Evolutionary conservation across 2,329 filamentous ascomycete species (phyloP).

Genomic region (Tympanopsis confertula): DNA sequence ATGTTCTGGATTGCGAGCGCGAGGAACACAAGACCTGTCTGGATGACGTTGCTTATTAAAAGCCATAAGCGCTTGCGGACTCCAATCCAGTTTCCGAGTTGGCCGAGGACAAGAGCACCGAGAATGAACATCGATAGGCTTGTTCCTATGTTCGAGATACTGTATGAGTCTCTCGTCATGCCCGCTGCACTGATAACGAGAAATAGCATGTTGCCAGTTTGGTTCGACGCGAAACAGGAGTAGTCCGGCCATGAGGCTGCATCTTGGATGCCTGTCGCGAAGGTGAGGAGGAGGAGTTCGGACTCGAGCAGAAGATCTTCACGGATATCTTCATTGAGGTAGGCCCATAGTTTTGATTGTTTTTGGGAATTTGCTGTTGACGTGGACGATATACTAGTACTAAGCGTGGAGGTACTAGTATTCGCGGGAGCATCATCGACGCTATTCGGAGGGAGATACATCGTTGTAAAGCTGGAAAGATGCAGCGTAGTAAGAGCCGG

Average conservation of each 20-base stretch:
- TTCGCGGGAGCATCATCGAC: no score
- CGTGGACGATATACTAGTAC: no score
- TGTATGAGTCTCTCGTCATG: constrained; percentile 33
- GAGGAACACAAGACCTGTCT: constrained; percentile 39
- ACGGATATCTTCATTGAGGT: no score
- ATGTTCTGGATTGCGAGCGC: constrained; percentile 35
- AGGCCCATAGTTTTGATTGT: no score
- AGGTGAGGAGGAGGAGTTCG: constrained; percentile 32
- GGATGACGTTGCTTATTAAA: constrained; percentile 38
- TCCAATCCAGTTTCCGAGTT: constrained; percentile 39
- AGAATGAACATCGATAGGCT: constrained; percentile 43
- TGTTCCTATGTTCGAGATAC: constrained; percentile 38
- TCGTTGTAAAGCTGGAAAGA: no score
- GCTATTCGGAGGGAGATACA: no score
- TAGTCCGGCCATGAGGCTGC: constrained; percentile 49
- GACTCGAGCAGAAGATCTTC: no score
- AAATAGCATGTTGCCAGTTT: constrained; percentile 55
- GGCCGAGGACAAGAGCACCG: constrained; percentile 42
- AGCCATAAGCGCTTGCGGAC: constrained; percentile 39
- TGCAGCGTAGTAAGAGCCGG: no score
- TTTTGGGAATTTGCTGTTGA: no score
- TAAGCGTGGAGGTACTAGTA: no score
- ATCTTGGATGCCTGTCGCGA: constrained; percentile 42
- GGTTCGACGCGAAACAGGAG: constrained; percentile 51
- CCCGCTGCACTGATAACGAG: constrained; percentile 36